These are phyloP conservation scores for Colletotrichum karsti DNA, from an alignment of 2,329 filamentous ascomycete genomes.

Conservation along the genomic window DNA sequence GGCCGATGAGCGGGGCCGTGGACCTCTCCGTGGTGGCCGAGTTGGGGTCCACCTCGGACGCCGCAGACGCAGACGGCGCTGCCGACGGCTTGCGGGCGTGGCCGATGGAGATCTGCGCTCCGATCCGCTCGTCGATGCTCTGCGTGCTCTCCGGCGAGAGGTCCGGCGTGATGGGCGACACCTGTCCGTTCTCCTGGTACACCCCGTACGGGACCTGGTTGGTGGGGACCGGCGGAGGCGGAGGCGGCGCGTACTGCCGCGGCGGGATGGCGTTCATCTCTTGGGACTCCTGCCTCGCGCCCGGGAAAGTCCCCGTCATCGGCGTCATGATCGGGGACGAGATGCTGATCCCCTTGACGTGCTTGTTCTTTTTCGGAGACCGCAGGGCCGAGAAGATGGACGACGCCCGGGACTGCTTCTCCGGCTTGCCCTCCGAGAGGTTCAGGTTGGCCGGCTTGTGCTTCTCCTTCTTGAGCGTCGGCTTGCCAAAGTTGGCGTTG, in stretches of 20 bases:
- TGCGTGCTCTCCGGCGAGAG: constrained; percentile 55
- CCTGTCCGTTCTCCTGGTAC: constrained; percentile 38
- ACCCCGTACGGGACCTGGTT: constrained; percentile 50
- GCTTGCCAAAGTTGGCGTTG: constrained; percentile 39
- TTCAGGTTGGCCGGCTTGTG: constrained; percentile 61
- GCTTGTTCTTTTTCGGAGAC: constrained; percentile 65
- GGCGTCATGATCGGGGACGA: constrained; percentile 74
- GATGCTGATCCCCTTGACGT: constrained; percentile 63
- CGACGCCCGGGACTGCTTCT: constrained; percentile 64
- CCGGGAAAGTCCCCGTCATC: constrained; percentile 65
- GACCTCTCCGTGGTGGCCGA: constrained; percentile 63
- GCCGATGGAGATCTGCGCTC: constrained; percentile 43
- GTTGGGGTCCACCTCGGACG: constrained; percentile 55
- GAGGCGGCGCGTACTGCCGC: constrained; percentile 64
- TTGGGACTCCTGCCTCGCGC: constrained; percentile 53
- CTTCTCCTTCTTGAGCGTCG: constrained; percentile 51
- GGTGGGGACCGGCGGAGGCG: constrained; percentile 64
- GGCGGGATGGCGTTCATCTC: constrained; percentile 68
- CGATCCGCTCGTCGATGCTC: constrained; percentile 67
- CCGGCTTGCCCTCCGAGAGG: constrained; percentile 50
- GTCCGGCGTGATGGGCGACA: constrained; percentile 57
- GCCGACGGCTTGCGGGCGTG: constrained; percentile 49
- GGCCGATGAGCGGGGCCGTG: constrained; percentile 58
- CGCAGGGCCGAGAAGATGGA: constrained; percentile 69
- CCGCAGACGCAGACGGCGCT: constrained; percentile 30